These are phyloP conservation scores for Aeschynomene evenia DNA, from an alignment of 306 rosid genomes.

Conservation along the genomic window DNA sequence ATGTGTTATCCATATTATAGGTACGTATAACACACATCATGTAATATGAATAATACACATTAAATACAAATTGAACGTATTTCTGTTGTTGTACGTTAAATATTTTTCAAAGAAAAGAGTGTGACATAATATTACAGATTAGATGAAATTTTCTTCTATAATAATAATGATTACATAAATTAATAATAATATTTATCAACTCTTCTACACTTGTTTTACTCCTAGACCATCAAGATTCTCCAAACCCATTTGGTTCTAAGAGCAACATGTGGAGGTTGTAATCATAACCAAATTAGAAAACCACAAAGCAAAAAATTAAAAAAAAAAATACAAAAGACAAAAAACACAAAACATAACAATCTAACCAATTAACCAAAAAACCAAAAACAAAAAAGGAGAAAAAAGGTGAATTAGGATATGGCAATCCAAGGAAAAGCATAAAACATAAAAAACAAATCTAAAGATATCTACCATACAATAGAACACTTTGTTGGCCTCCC, in stretches of 20 bases:
- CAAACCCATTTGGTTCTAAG: conserved; percentile 39
- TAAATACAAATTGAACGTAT: no score
- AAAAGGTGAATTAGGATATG: conserved; percentile 26
- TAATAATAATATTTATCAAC: no score
- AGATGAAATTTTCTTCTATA: conserved; percentile 34
- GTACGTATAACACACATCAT: no score
- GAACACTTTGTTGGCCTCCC: background rate
- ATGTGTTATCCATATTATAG: no score
- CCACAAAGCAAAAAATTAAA: background rate
- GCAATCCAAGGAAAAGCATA: conserved; percentile 33
- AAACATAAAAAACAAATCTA: background rate
- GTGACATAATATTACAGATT: background rate
- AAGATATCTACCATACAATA: conserved; percentile 22
- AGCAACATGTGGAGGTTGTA: conserved; percentile 77
- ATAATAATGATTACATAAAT: conserved; percentile 6
- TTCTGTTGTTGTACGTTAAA: no score
- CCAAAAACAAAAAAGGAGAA: background rate
- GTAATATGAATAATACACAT: no score
- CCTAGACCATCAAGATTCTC: conserved; percentile 45
- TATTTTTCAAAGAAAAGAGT: no score
- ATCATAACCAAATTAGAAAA: conserved; percentile 25
- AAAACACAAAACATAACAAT: background rate
- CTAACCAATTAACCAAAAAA: background rate
- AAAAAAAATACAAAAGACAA: background rate
- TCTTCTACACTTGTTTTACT: conserved; percentile 61